Evolutionary conservation across 2,329 filamentous ascomycete genomes (phyloP).

Genomic region (Alternaria incomplexa): DNA sequence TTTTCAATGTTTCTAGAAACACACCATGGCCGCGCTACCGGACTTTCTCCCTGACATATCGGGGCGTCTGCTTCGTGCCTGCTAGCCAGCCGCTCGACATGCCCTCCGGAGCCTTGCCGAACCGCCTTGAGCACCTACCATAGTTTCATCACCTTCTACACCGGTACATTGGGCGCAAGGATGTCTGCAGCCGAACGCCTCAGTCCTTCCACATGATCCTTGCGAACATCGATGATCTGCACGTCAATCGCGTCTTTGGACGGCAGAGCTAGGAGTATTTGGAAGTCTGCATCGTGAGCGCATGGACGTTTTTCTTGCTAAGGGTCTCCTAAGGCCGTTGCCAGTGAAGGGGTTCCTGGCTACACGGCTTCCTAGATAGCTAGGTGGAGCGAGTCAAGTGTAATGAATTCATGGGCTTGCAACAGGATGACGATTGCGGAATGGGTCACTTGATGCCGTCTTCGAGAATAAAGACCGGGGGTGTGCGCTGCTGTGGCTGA

Average conservation of each 20-base stretch:
- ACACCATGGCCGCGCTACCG: constrained; percentile 4
- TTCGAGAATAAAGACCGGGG: constrained; percentile 12
- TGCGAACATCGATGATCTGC: constrained; percentile 15
- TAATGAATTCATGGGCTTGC: constrained; percentile 9
- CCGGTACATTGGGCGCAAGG: constrained; percentile 5
- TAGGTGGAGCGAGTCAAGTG: constrained; percentile 16
- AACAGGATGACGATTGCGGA: constrained; percentile 8
- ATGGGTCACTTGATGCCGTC: constrained; percentile 9
- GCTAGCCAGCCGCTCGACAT: constrained; percentile 14
- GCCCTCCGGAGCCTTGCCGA: constrained; percentile 14
- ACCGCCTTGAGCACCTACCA: constrained; percentile 5
- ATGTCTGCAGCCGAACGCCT: constrained; percentile 4
- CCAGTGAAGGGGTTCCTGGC: constrained; percentile 14
- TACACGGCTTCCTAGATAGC: constrained; percentile 13
- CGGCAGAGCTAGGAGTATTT: constrained; percentile 9
- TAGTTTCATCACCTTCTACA: constrained; percentile 9
- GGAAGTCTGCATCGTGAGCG: constrained; percentile 6
- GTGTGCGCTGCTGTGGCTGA: constrained; percentile 3
- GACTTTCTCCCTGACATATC: constrained; percentile 1
- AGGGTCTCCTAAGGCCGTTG: constrained; percentile 4
- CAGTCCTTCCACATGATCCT: constrained; percentile 6
- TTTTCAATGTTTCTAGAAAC: constrained; percentile 14
- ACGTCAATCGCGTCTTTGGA: constrained; percentile 4
- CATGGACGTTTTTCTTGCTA: constrained; percentile 8
- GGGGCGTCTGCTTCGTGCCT: neutral